phyloP scores from a whole-genome alignment of 2,329 filamentous ascomycete genomes.

The Nemania serpens region DNA sequence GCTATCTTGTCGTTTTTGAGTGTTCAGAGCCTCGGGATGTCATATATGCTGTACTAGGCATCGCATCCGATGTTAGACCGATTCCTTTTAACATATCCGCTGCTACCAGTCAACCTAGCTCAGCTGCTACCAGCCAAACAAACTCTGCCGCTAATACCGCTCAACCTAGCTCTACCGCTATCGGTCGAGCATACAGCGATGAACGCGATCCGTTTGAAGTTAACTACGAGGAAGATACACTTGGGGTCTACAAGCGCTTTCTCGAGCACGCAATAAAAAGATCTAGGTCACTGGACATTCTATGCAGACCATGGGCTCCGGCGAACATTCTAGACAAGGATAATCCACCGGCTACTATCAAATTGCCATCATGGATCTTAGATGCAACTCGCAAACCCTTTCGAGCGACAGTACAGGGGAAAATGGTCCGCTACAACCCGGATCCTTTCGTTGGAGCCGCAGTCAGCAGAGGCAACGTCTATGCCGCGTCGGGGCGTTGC shows the following conservation, averaged over 20 bases:
- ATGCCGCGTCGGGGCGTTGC: background rate
- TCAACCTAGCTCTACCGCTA: too few relatives aligned
- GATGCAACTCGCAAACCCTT: background rate
- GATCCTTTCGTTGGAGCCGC: background rate
- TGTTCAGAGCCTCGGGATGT: conserved; percentile 14
- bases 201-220: background rate
- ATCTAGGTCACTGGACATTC: conserved; percentile 18
- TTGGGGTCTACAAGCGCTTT: conserved; percentile 10
- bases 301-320: conserved; percentile 24
- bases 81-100: background rate
- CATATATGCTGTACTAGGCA: conserved; percentile 19
- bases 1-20: conserved; percentile 14
- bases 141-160: too few relatives aligned
- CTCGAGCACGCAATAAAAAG: background rate
- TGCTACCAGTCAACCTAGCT: background rate
- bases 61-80: conserved; percentile 5
- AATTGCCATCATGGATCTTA: background rate
- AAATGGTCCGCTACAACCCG: conserved; percentile 4
- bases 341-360: too few relatives aligned
- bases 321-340: background rate
- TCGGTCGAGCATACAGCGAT: background rate
- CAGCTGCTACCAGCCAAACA: background rate
- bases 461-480: background rate
- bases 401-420: background rate
- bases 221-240: background rate